Base-by-base conservation (phyloP, 2,329 filamentous ascomycete genomes). In the Fusarium sp. region DNA sequence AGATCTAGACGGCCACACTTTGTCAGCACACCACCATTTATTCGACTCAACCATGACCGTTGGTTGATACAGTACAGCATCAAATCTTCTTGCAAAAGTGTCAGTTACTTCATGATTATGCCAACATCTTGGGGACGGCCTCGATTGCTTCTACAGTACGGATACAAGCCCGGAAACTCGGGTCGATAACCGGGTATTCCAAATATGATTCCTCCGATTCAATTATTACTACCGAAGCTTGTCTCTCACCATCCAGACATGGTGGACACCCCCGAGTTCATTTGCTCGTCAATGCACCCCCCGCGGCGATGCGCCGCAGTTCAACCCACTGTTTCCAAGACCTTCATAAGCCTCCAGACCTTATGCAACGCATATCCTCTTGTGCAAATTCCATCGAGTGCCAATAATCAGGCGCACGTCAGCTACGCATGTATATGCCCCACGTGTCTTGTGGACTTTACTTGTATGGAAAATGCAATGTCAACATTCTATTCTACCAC, bases 241-340 rank as follows among this genome's bases (percentile, higher is more conserved):
- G 54, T 41, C 46, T 45, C 32, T 28, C 40, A 53, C 47, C 16
- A 46, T 43, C 34, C 46, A 55, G 51, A 30, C 43, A 34, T 51
- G 63, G 68, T 71, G 67, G 68, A 47, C 46, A 51, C 30, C 51
- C 57, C 43, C 49, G 23, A 53, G 45, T 66, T 71, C 59, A 71
- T 71, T 71, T 71, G 55, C 42, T 25, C 14, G 53, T 71, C 68
- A 71, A 71, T 71, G 68, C 68, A 62, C 68, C 37, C 67, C 49
- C 63, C 48, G 37, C 49, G 25, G 40, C 32, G 13, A 58, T 5
- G 41, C 46, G 25, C 41, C 32, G 18, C 20, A 63, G 25, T 20
- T 48, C 45, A 51, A 28, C 27, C 25, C 13, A 55, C 28, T 20
- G 40, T 48, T 54, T 27, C 51, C 1, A 34, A 41, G 21, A 11